These are phyloP conservation scores for Chernovozyma sophiae-reginae DNA, from an alignment of 1,139 yeast species.

Conservation along the genomic window DNA sequence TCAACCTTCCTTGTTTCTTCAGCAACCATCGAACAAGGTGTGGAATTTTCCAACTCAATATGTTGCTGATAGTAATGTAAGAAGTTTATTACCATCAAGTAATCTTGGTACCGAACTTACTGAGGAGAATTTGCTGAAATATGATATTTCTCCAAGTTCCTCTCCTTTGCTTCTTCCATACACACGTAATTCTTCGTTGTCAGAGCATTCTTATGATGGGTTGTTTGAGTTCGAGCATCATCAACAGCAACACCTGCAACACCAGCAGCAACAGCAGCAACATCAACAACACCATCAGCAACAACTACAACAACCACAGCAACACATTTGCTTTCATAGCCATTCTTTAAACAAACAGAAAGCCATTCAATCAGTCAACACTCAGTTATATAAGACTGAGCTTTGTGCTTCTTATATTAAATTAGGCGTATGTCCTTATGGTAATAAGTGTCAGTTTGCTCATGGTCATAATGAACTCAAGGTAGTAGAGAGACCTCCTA, in stretches of 20 bases:
- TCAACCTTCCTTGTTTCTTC: background rate
- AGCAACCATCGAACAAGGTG: slow-evolving; percentile 1
- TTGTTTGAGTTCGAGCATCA: slow-evolving; percentile 24
- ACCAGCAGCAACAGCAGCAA: slow-evolving; percentile 5
- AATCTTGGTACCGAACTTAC: slow-evolving; percentile 3
- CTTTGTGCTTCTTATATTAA: slow-evolving; percentile 76
- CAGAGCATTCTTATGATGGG: slow-evolving; percentile 17
- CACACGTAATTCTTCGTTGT: slow-evolving; percentile 5
- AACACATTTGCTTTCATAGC: background rate
- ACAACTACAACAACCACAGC: slow-evolving; percentile 1
- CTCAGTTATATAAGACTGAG: slow-evolving; percentile 84
- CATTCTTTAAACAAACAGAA: slow-evolving; percentile 3
- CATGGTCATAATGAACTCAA: slow-evolving; percentile 82
- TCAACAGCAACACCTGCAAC: slow-evolving; percentile 11
- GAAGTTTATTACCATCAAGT: background rate
- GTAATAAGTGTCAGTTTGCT: slow-evolving; percentile 90
- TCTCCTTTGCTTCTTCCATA: slow-evolving; percentile 1
- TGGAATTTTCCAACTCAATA: slow-evolving; percentile 3
- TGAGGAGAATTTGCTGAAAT: slow-evolving; percentile 7
- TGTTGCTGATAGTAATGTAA: background rate
- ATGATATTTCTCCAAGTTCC: slow-evolving; percentile 2
- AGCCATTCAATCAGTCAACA: slow-evolving; percentile 40
- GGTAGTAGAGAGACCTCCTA: slow-evolving; percentile 67
- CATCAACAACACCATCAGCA: slow-evolving; percentile 1
- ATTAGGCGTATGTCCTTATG: slow-evolving; percentile 79